Evolutionary conservation across 75 land plant species (phyloP), one percentile per base, ranked within the genome.

Genomic region (Sequoiadendron giganteum): DNA sequence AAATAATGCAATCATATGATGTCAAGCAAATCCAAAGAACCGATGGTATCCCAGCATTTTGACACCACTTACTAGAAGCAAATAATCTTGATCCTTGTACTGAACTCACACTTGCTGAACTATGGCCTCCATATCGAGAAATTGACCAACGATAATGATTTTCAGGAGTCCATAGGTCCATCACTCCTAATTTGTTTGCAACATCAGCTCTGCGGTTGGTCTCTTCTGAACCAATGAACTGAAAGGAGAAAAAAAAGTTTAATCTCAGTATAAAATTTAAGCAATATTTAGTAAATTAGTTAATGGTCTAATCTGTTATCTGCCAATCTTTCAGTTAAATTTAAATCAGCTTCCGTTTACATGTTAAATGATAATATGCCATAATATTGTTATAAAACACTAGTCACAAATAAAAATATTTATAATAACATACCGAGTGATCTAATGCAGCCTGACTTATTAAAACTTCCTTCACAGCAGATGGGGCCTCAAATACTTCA

Each of bases 101-200:
- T 70, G 95, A 39, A 49, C 91, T 91, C 14, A 96, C 97, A 89
- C 80, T 90, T 28, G 95, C 99, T 84, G 99, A 96, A 13, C 96
- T 85, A 87, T 95, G 95, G 72, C 91, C 93, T 39, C 96, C 96
- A 91, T 98, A 98, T 89, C 99, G 89, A 86, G 99, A 98, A 3
- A 0, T 83, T 55, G 90, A 77, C 99, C 99, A 98, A 32, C 93
- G 88, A 87, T 97, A 98, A 81, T 98, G 99, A 90, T 94, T 97
- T 81, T 96, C 97, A 52, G 99, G 99, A 84, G 99, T 98, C 99
- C 99, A 98, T 34, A 96, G 88, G 88, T 97, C 96, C 81, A 42
- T 84, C 36, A 98, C 91, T 68, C 96, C 96, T 76, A 98, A 77
- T 3, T 86, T 75, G 48, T 89, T 85, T 32, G 90, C 93, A 83